Evolutionary conservation across 768 basidiomycete genomes (phyloP).

Genomic region (Cystobasidiopsis lactophilus): DNA sequence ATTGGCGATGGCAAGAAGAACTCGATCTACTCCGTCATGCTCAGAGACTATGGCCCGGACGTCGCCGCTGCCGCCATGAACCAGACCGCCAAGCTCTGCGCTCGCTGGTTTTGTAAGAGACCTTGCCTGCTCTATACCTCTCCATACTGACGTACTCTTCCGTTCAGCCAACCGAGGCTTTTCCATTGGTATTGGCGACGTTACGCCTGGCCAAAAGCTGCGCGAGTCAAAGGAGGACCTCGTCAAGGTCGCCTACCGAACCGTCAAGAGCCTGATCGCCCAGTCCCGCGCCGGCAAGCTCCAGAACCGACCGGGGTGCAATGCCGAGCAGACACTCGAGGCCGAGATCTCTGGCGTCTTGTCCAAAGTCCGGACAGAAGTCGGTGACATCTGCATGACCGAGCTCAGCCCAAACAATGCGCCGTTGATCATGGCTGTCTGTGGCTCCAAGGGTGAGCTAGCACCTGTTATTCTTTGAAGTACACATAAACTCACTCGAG

Average conservation of each 20-base stretch:
- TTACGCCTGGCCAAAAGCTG: conserved; percentile 79
- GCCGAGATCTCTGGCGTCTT: conserved; percentile 82
- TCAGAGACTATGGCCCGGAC: conserved; percentile 85
- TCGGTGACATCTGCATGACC: conserved; percentile 92
- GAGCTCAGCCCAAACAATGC: conserved; percentile 95
- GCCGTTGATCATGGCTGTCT: conserved; percentile 94
- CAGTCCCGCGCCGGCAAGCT: conserved; percentile 73
- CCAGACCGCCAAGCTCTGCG: conserved; percentile 79
- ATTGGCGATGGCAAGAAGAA: conserved; percentile 99
- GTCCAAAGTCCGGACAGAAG: conserved; percentile 84
- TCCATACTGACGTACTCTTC: conserved; percentile 22
- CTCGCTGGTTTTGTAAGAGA: conserved; percentile 78
- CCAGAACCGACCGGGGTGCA: conserved; percentile 91
- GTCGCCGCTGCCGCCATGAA: conserved; percentile 93
- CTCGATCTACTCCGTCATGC: conserved; percentile 91
- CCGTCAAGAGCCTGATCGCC: conserved; percentile 68
- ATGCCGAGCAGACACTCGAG: conserved; percentile 91
- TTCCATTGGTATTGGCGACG: conserved; percentile 94
- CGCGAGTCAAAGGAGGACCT: conserved; percentile 56
- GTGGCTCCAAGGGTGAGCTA: conserved; percentile 76
- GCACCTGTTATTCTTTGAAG: conserved; percentile 1
- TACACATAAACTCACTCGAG: not conserved
- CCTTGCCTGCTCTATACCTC: conserved; percentile 36
- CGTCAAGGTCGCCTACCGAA: conserved; percentile 68
- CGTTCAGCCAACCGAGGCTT: conserved; percentile 96